Percentiles rank a stretch among this genome's conserved stretches.
Evolutionary conservation across 2,329 filamentous ascomycete genomes (phyloP).

Genomic region (Colletotrichum sp.): DNA sequence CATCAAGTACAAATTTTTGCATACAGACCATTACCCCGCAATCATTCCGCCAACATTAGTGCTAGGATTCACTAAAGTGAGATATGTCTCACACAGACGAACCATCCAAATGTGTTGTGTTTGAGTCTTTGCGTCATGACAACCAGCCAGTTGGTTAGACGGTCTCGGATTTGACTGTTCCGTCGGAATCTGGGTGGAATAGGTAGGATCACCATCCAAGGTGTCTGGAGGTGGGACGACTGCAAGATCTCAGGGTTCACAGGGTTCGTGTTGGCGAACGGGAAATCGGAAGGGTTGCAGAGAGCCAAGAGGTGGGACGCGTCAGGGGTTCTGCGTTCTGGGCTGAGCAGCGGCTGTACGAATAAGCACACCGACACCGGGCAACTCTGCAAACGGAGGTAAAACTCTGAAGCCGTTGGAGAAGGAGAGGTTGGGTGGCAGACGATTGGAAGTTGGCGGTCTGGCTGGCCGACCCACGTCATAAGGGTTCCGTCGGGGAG

Average conservation of each 20-base stretch:
- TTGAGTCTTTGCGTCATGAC: not conserved
- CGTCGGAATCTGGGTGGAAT: not conserved
- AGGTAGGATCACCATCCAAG: not conserved
- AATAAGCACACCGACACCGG: not conserved
- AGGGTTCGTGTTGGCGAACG: not conserved
- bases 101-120: not conserved
- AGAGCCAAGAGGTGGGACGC: not conserved
- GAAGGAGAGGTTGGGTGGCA: not conserved
- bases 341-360: not conserved
- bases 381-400: not conserved
- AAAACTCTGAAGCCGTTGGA: not conserved
- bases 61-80: not conserved
- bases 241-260: not conserved
- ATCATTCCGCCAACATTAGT: not conserved
- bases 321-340: not conserved
- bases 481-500: not conserved
- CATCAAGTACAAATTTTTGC: not conserved
- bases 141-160: not conserved
- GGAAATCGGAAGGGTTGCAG: not conserved
- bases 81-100: not conserved
- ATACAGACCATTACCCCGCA: not conserved
- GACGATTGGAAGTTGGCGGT: not conserved
- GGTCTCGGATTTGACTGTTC: not conserved
- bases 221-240: not conserved
- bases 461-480: conserved; percentile 4